Conservation (phyloP, 768 basidiomycete genomes). For the Rhodosporidiobolus odoratus region DNA sequence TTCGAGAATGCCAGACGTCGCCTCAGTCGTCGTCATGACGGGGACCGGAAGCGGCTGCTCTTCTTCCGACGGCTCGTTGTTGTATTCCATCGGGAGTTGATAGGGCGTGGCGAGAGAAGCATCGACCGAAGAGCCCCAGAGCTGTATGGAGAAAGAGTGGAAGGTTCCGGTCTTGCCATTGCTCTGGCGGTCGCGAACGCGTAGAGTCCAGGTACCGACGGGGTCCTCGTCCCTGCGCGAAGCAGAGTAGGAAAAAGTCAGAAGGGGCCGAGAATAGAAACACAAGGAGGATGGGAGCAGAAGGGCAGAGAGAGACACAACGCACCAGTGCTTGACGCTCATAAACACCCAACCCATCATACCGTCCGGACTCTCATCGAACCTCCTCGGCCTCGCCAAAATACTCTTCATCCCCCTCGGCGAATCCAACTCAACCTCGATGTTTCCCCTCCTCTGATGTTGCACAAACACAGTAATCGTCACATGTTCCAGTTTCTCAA, state of each 20-base stretch:
- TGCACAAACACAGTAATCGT: constrained; percentile 88
- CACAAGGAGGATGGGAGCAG: neutral
- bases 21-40: neutral
- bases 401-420: constrained; percentile 81
- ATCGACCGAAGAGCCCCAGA: constrained; percentile 86
- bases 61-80: constrained; percentile 15
- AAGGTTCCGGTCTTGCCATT: constrained; percentile 60
- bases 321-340: constrained; percentile 94
- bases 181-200: constrained; percentile 65
- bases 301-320: constrained; percentile 12
- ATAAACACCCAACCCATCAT: constrained; percentile 98
- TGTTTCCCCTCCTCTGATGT: constrained; percentile 80
- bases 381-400: constrained; percentile 64
- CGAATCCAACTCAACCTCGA: constrained; percentile 81
- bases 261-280: constrained; percentile 16
- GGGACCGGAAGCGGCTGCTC: neutral
- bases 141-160: constrained; percentile 82
- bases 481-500: constrained; percentile 85
- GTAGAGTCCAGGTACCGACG: constrained; percentile 81
- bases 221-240: constrained; percentile 79
- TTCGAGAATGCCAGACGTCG: constrained; percentile 43
- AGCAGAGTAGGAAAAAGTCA: constrained; percentile 22
- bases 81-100: constrained; percentile 25
- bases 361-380: constrained; percentile 63
- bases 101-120: constrained; percentile 55